A percentile compares a stretch with the other conserved stretches of the same genome.
Conservation (phyloP, 345 rosid species). For the Mangifera indica region DNA sequence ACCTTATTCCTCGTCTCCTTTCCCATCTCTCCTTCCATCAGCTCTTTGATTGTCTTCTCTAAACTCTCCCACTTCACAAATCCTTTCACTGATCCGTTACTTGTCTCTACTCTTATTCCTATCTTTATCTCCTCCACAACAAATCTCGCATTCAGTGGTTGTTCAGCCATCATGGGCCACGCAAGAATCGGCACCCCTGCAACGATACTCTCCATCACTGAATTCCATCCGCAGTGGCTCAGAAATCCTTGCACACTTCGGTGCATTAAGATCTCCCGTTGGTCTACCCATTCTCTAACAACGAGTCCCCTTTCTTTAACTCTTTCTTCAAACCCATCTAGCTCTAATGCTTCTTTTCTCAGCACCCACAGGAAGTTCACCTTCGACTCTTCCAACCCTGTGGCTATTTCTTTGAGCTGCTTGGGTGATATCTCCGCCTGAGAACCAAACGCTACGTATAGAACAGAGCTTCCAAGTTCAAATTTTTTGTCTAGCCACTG, state of each 20-base stretch:
- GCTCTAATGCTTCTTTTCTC: slow-evolving; percentile 38
- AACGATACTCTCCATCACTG: slow-evolving; percentile 63
- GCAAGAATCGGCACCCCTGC: slow-evolving; percentile 73
- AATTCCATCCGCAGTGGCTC: slow-evolving; percentile 94
- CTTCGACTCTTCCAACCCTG: slow-evolving; percentile 57
- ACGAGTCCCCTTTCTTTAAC: slow-evolving; percentile 51
- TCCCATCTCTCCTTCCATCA: slow-evolving; percentile 71
- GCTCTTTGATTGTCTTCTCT: slow-evolving; percentile 44
- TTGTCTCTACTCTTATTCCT: slow-evolving; percentile 54
- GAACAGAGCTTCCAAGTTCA: slow-evolving; percentile 45
- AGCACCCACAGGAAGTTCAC: slow-evolving; percentile 66
- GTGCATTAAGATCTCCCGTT: slow-evolving; percentile 56
- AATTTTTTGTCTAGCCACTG: slow-evolving; percentile 59
- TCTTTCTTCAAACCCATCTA: slow-evolving; percentile 47
- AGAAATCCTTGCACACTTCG: slow-evolving; percentile 56
- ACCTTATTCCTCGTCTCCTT: slow-evolving; percentile 42
- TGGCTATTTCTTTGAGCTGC: slow-evolving; percentile 53
- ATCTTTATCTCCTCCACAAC: slow-evolving; percentile 60
- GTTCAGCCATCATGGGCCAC: slow-evolving; percentile 84
- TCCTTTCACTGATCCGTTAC: slow-evolving; percentile 41
- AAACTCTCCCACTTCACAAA: slow-evolving; percentile 49
- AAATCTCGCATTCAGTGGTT: slow-evolving; percentile 62
- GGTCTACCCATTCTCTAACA: slow-evolving; percentile 72
- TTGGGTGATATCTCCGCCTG: slow-evolving; percentile 55
- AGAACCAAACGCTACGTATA: slow-evolving; percentile 82